These are phyloP conservation scores for Clonostachys rosea DNA, from an alignment of 2,329 filamentous ascomycete species.

Conservation along the genomic window DNA sequence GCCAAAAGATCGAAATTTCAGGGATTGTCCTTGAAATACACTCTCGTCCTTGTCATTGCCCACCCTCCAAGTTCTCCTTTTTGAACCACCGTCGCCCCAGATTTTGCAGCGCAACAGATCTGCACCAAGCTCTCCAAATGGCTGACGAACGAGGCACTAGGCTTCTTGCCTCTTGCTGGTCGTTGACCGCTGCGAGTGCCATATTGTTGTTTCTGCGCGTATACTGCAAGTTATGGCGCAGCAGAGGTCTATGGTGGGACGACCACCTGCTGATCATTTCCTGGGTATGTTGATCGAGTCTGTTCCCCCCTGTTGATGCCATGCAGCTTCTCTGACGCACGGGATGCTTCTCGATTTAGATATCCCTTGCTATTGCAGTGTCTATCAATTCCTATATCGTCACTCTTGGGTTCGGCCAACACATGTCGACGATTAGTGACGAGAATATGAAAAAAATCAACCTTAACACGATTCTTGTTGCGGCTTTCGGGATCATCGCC, in stretches of 20 bases:
- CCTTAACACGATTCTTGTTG: constrained; percentile 17
- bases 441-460: constrained; percentile 16
- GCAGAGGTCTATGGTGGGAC: constrained; percentile 28
- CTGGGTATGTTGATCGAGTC: constrained; percentile 20
- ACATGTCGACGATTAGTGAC: constrained; percentile 10
- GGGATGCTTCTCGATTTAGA: constrained; percentile 7
- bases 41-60: too few relatives aligned
- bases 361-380: constrained; percentile 16
- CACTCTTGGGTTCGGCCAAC: constrained; percentile 18
- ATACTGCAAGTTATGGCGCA: constrained; percentile 28
- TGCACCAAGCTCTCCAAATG: constrained; percentile 3
- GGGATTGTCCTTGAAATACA: too few relatives aligned
- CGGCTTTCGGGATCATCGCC: constrained; percentile 22
- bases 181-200: constrained; percentile 11
- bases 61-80: too few relatives aligned
- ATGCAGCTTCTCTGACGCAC: background rate
- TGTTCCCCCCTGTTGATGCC: too few relatives aligned
- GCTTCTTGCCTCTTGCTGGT: constrained; percentile 21
- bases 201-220: constrained; percentile 20
- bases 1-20: too few relatives aligned
- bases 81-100: too few relatives aligned
- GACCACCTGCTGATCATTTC: constrained; percentile 25
- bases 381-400: constrained; percentile 23
- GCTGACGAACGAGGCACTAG: constrained; percentile 15
- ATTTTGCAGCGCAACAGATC: too few relatives aligned